These are phyloP conservation scores for Solanum chmielewskii DNA, from an alignment of 257 asterid species.

Conservation along the genomic window DNA sequence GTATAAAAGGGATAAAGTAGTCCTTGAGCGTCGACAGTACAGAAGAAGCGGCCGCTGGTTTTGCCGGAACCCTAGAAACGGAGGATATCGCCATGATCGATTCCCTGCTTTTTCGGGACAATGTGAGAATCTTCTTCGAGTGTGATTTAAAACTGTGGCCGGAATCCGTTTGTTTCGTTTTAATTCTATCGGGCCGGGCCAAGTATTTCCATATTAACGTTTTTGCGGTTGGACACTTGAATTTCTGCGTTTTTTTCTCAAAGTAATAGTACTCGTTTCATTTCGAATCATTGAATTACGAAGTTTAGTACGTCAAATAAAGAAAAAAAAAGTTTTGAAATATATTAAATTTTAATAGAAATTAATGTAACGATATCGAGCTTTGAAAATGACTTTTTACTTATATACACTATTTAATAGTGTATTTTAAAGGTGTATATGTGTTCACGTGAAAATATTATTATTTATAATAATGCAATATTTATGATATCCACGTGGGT, in stretches of 20 bases:
- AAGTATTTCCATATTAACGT: background rate
- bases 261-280: no score
- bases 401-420: no score
- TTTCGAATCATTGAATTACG: no score
- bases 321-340: no score
- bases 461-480: no score
- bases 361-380: no score
- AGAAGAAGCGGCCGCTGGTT: conserved; percentile 16
- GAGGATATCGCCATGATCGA: conserved; percentile 11
- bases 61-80: conserved; percentile 22
- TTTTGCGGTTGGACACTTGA: background rate
- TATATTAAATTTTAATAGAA: no score
- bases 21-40: conserved; percentile 28
- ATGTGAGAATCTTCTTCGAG: background rate
- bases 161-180: background rate
- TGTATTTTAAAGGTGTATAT: no score
- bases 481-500: no score
- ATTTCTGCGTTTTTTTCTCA: background rate
- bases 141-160: background rate
- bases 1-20: conserved; percentile 58
- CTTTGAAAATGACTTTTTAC: no score
- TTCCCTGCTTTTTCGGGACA: background rate
- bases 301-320: no score
- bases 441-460: no score
- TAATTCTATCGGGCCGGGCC: background rate